Evolutionary conservation across 2,329 filamentous ascomycete species (phyloP).

Genomic region (Simplicillium aogashimaense): DNA sequence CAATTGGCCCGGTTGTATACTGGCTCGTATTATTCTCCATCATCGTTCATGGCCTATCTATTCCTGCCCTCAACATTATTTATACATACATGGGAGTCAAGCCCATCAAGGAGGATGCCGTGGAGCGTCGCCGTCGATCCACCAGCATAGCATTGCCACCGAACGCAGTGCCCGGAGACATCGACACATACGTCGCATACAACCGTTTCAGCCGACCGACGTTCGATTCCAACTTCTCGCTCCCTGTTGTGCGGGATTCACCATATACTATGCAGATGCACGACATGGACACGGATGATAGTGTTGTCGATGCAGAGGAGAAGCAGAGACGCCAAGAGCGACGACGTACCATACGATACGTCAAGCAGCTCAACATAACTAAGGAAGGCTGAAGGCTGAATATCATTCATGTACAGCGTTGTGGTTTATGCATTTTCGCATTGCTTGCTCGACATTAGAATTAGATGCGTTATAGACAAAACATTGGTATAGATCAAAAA

Average conservation of each 20-base stretch:
- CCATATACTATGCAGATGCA: neutral
- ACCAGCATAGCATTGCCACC: conserved; percentile 23
- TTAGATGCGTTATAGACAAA: too few relatives aligned
- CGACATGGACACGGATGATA: neutral
- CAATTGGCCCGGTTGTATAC: conserved; percentile 13
- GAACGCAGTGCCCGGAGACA: conserved; percentile 27
- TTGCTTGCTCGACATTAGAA: too few relatives aligned
- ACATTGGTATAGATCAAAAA: too few relatives aligned
- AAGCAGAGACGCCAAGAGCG: neutral
- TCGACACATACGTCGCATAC: conserved; percentile 31
- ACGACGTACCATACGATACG: conserved; percentile 3
- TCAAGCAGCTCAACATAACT: neutral
- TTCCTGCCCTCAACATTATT: conserved; percentile 28
- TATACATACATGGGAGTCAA: conserved; percentile 27
- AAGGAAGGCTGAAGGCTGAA: too few relatives aligned
- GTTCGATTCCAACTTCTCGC: conserved; percentile 6
- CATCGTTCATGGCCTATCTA: conserved; percentile 36
- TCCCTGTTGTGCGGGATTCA: conserved; percentile 2
- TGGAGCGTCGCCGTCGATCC: conserved; percentile 26
- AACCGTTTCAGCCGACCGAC: conserved; percentile 36
- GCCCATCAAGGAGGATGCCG: conserved; percentile 31
- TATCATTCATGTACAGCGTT: too few relatives aligned
- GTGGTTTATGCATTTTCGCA: too few relatives aligned
- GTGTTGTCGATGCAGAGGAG: neutral
- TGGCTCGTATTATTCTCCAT: conserved; percentile 26